Conservation (phyloP, 441 rosid species). For the Metrosideros polymorpha region DNA sequence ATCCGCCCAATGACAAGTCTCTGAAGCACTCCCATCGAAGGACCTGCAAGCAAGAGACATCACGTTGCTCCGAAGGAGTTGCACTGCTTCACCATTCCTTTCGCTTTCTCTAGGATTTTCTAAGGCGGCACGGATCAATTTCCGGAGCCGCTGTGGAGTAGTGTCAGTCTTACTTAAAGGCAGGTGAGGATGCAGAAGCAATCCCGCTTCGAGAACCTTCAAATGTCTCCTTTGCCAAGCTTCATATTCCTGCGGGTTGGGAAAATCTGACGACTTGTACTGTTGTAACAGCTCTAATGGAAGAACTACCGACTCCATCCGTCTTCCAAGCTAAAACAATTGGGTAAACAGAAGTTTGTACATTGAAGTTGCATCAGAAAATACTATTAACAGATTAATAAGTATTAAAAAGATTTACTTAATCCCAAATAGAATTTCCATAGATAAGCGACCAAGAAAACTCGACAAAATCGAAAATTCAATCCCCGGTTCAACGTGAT, state of each 20-base stretch:
- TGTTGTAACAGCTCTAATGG: constrained; percentile 67
- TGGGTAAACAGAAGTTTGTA: not conserved
- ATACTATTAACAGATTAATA: not conserved
- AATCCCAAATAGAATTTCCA: not conserved
- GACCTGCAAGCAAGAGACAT: constrained; percentile 47
- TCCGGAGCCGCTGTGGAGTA: constrained; percentile 33
- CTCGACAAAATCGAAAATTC: not conserved
- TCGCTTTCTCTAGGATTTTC: constrained; percentile 42
- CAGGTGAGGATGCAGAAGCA: constrained; percentile 43
- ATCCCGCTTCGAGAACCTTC: constrained; percentile 66
- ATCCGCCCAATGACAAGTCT: constrained; percentile 64
- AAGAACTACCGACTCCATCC: constrained; percentile 49
- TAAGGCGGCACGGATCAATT: constrained; percentile 29
- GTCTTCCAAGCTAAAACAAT: constrained; percentile 48
- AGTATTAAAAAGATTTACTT: not conserved
- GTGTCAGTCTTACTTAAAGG: constrained; percentile 29
- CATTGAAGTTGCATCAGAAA: not conserved
- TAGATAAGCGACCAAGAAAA: not conserved
- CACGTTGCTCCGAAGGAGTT: constrained; percentile 36
- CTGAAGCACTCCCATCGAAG: constrained; percentile 29
- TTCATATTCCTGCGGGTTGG: constrained; percentile 39
- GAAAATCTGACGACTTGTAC: constrained; percentile 48
- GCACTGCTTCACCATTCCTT: constrained; percentile 38
- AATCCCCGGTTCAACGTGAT: not conserved
- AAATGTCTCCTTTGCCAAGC: constrained; percentile 55